These are phyloP conservation scores for Hygrocybe punicea DNA, from an alignment of 768 basidiomycete genomes.

Conservation along the genomic window DNA sequence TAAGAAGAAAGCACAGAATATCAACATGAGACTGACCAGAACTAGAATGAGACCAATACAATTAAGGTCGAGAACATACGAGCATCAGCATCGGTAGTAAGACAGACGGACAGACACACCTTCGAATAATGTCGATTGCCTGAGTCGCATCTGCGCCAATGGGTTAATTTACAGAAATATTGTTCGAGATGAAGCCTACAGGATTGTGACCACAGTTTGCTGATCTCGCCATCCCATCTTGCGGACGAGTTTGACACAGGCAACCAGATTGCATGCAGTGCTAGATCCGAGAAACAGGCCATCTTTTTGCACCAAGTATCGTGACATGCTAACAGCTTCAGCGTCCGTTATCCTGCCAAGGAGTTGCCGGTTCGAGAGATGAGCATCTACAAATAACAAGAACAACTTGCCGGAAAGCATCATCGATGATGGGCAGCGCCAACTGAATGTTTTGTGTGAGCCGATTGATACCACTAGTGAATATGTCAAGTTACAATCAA, in stretches of 20 bases:
- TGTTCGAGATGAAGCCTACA: slow-evolving; percentile 47
- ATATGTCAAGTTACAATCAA: background rate
- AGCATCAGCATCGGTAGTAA: background rate
- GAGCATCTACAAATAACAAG: background rate
- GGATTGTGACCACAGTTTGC: slow-evolving; percentile 76
- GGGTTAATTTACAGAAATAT: background rate
- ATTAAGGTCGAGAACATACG: background rate
- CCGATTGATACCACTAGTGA: slow-evolving; percentile 82
- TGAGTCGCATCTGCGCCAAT: slow-evolving; percentile 69
- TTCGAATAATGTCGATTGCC: slow-evolving; percentile 92
- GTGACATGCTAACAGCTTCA: slow-evolving; percentile 94
- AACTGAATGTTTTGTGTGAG: slow-evolving; percentile 87
- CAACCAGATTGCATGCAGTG: slow-evolving; percentile 94
- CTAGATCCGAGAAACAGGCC: slow-evolving; percentile 95
- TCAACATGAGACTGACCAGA: slow-evolving; percentile 38
- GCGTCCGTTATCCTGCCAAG: slow-evolving; percentile 77
- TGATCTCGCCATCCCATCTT: slow-evolving; percentile 66
- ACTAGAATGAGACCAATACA: slow-evolving; percentile 26
- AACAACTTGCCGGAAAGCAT: slow-evolving; percentile 70
- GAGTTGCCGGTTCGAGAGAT: background rate
- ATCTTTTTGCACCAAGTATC: slow-evolving; percentile 85
- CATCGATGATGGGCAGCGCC: slow-evolving; percentile 80
- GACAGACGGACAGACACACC: too few species aligned
- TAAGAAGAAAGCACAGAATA: background rate
- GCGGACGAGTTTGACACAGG: slow-evolving; percentile 76